Conservation (phyloP, 192 early-diverging fungal genomes). For the Irineochytrium annulatum region DNA sequence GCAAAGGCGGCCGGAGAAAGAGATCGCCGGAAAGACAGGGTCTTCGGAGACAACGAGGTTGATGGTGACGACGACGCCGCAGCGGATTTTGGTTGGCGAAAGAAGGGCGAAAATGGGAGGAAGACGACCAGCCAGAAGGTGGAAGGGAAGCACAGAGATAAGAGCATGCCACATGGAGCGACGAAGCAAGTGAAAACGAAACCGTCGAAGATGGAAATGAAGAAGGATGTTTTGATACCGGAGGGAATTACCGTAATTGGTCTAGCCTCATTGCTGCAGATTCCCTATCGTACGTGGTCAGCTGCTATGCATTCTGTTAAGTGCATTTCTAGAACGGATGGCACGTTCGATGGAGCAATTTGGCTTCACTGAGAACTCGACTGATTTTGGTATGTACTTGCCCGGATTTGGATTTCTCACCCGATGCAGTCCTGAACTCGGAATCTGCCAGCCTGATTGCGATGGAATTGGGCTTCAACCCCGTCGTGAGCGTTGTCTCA, state of each 20-base stretch:
- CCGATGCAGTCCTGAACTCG: slow-evolving; percentile 62
- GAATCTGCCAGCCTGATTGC: slow-evolving; percentile 84
- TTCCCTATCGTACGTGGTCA: slow-evolving; percentile 60
- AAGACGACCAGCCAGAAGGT: not conserved
- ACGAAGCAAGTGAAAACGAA: slow-evolving; percentile 14
- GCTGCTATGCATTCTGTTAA: not conserved
- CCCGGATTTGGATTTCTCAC: slow-evolving; percentile 79
- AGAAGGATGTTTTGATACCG: slow-evolving; percentile 69
- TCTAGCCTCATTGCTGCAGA: slow-evolving; percentile 72
- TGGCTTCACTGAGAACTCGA: not conserved
- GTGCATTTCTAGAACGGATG: not conserved
- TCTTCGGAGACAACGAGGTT: no score
- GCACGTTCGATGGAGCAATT: not conserved
- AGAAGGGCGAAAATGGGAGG: slow-evolving; percentile 4
- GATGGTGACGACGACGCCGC: no score
- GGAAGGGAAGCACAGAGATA: slow-evolving; percentile 1
- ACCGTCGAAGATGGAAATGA: slow-evolving; percentile 35
- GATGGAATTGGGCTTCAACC: slow-evolving; percentile 83
- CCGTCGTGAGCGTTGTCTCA: slow-evolving; percentile 61
- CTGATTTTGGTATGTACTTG: slow-evolving; percentile 2
- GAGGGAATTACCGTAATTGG: slow-evolving; percentile 80
- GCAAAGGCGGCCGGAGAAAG: no score
- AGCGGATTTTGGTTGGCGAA: no score
- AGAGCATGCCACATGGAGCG: slow-evolving; percentile 2
- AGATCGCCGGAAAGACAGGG: no score